Base-by-base conservation (phyloP, 148 eudicot species). In the Talinum fruticosum region DNA sequence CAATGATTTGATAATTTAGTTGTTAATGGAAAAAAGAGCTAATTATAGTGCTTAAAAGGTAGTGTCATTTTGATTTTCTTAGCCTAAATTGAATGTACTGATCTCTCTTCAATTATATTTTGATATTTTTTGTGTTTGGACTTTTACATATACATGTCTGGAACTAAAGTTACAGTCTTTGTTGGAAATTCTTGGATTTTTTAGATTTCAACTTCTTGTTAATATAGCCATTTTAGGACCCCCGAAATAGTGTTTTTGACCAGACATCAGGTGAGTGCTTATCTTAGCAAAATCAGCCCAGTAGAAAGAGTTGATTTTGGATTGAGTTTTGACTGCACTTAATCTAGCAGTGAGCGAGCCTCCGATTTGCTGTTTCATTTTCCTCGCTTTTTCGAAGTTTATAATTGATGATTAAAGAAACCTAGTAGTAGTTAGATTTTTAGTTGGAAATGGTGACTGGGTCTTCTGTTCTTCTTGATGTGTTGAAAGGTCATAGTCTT, bases 81-180 rank as follows among this genome's bases (percentile, higher is more conserved):
- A 49, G 73, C 32, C 28, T 0, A 47, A 64, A 12, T 4, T 47
- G 37, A 51, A 53, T 71, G 51, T 72, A 3, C 33, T 62, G 32
- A 28, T 8, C 3, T 76, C 7, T 76, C 14, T 30, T 76, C 13
- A 15, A 67, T 76, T 70, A 70, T 70, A 65, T 28, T 24, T 59
- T 59, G 64, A 59, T 23, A 32, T 62, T 57, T 59, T 34, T 32
- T 5, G 24, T 37, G 4, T 23, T 69, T 26, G 54, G 54, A 71
- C 19, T 51, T 66, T 10, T 37, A 71, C 23, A 41, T 28, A 71
- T 66, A 71, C 69, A 57, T 78, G 80, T 78, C 38, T 57, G 80
- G 70, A 78, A 71, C 6, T 8, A 59, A 59, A 59, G 29, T 49
- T 41, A 16, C 15, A 21, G 57, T 54, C 49, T 45, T 47, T 21